These are phyloP conservation scores for Achaetomiella virescens DNA, from an alignment of 495 filamentous ascomycete genomes.

Conservation along the genomic window DNA sequence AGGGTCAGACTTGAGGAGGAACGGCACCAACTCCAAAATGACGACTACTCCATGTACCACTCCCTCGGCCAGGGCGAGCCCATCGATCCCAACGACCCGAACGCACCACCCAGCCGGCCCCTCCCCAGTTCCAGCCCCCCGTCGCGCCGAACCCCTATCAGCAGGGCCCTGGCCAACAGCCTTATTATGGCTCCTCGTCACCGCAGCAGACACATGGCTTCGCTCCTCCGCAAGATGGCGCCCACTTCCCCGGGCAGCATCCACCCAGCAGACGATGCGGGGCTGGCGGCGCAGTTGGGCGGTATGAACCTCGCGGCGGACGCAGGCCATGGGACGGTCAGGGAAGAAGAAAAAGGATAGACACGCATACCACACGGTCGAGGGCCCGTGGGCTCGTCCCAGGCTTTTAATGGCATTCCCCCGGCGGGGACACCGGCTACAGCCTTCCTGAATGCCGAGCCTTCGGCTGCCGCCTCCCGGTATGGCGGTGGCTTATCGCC, in stretches of 20 bases:
- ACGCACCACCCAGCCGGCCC: slow-evolving; percentile 49
- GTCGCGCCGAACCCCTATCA: slow-evolving; percentile 52
- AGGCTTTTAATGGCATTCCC: slow-evolving; percentile 60
- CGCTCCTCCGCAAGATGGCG: slow-evolving; percentile 27
- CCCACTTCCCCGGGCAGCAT: slow-evolving; percentile 27
- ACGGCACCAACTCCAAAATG: slow-evolving; percentile 46
- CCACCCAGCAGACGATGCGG: slow-evolving; percentile 42
- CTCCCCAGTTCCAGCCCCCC: slow-evolving; percentile 51
- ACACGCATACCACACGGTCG: slow-evolving; percentile 87
- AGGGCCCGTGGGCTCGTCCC: slow-evolving; percentile 57
- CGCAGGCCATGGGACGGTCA: slow-evolving; percentile 36
- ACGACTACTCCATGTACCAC: slow-evolving; percentile 74
- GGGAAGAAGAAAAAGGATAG: slow-evolving; percentile 88
- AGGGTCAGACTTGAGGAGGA: not conserved
- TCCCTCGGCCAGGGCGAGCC: slow-evolving; percentile 57
- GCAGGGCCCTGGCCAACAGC: slow-evolving; percentile 44
- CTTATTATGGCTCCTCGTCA: slow-evolving; percentile 35
- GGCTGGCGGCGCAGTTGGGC: slow-evolving; percentile 81
- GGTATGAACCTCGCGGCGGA: slow-evolving; percentile 68
- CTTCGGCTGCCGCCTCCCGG: slow-evolving; percentile 27
- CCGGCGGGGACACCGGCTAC: slow-evolving; percentile 52
- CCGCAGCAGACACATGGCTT: slow-evolving; percentile 35
- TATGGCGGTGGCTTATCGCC: slow-evolving; percentile 46
- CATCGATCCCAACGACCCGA: slow-evolving; percentile 57
- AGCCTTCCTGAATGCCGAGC: slow-evolving; percentile 67